Evolutionary conservation across 23 red algal genomes (phyloP).

Genomic region (Gracilaria gracilis): DNA sequence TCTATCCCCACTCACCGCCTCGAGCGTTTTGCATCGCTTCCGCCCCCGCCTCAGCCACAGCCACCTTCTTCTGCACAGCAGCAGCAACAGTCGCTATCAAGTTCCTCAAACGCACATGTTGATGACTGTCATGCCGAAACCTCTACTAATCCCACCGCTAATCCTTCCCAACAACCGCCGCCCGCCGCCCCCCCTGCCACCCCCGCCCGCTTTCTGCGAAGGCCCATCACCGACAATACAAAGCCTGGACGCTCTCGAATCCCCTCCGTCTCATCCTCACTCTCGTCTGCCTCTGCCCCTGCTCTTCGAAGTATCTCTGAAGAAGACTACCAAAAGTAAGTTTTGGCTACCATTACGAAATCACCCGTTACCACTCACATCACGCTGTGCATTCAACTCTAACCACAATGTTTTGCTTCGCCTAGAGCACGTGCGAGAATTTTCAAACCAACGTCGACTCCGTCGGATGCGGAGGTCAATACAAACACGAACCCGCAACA

Average conservation of each 20-base stretch:
- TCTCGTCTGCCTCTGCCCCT: conserved; percentile 15
- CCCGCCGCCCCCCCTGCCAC: background rate
- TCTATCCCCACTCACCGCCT: conserved; percentile 12
- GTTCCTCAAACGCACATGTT: background rate
- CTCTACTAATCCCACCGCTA: conserved; percentile 4
- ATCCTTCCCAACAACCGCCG: background rate
- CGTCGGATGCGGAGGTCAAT: background rate
- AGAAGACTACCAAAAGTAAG: conserved; percentile 73
- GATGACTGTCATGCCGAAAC: background rate
- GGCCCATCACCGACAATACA: background rate
- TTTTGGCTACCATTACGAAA: background rate
- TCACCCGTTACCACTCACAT: too few species aligned
- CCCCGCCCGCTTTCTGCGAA: conserved; percentile 9
- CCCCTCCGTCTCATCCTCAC: background rate
- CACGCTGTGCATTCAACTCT: background rate
- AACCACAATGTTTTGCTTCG: background rate
- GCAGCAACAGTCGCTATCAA: background rate
- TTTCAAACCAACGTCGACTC: conserved; percentile 29
- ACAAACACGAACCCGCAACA: background rate
- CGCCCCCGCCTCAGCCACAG: conserved; percentile 8
- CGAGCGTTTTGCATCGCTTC: conserved; percentile 23
- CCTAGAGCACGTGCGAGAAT: conserved; percentile 58
- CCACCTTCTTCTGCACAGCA: background rate
- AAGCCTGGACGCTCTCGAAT: background rate
- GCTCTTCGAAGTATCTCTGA: conserved; percentile 53